Evolutionary conservation across 345 rosid species (phyloP).

Genomic region (Lepidium africanum): DNA sequence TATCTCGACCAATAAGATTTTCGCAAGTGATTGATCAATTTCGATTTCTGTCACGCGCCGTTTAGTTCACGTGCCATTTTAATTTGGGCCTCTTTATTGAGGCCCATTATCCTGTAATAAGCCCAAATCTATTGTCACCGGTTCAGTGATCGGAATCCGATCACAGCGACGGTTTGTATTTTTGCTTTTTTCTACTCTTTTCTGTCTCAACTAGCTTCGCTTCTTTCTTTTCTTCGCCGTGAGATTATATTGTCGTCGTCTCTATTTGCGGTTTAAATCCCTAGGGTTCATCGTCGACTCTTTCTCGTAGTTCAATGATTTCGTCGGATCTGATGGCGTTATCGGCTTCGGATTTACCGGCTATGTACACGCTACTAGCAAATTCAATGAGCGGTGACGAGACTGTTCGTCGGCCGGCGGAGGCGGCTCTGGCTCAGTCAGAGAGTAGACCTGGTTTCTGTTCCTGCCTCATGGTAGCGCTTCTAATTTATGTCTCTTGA

Average conservation of each 20-base stretch:
- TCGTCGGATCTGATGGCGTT: conserved; percentile 62
- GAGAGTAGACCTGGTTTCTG: conserved; percentile 93
- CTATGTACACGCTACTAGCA: conserved; percentile 60
- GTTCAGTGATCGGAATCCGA: conserved; percentile 15
- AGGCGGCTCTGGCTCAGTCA: conserved; percentile 75
- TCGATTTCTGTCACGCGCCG: conserved; percentile 5
- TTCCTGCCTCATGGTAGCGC: conserved; percentile 79
- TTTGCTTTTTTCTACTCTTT: background rate
- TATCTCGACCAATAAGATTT: conserved; percentile 55
- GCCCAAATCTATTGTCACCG: conserved; percentile 1
- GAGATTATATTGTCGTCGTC: conserved; percentile 6
- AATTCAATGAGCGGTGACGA: conserved; percentile 92
- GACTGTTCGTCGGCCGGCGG: conserved; percentile 76
- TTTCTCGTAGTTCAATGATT: conserved; percentile 17
- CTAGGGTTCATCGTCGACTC: conserved; percentile 16
- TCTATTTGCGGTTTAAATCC: background rate
- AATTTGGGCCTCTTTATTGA: background rate
- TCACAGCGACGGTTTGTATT: conserved; percentile 8
- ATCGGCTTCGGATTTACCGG: conserved; percentile 81
- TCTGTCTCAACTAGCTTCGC: background rate
- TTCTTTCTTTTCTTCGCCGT: conserved; percentile 1
- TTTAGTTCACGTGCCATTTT: background rate
- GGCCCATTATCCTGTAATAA: background rate
- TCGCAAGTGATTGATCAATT: background rate
- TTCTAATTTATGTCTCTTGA: conserved; percentile 30